A percentile compares a stretch with the other conserved stretches of the same genome.
Evolutionary conservation across 169 alveolate species (phyloP).

Genomic region (Ichthyophthirius multifiliis): DNA sequence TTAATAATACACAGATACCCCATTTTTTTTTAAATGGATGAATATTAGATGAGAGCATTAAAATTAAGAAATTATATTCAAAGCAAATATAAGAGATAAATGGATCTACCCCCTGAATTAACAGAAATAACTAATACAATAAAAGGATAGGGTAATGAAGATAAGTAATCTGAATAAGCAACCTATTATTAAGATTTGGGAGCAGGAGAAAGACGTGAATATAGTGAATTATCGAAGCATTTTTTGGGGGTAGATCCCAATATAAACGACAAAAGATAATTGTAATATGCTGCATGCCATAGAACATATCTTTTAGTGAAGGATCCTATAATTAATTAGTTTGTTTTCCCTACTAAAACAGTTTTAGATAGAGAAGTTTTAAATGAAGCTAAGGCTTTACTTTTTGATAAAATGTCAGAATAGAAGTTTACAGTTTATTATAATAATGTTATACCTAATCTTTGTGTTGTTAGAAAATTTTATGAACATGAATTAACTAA

Average conservation of each 20-base stretch:
- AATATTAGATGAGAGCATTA: conserved; percentile 22
- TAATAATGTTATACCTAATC: background rate
- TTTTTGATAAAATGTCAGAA: conserved; percentile 15
- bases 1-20: conserved; percentile 42
- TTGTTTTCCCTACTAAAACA: conserved; percentile 50
- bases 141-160: background rate
- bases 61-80: conserved; percentile 4
- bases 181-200: conserved; percentile 23
- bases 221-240: conserved; percentile 42
- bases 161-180: conserved; percentile 34
- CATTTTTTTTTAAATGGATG: conserved; percentile 15
- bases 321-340: conserved; percentile 30
- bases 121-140: conserved; percentile 20
- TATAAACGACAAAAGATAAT: conserved; percentile 15
- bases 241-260: conserved; percentile 42
- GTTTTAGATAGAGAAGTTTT: conserved; percentile 30
- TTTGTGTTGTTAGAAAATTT: conserved; percentile 34
- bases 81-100: conserved; percentile 32
- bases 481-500: conserved; percentile 30
- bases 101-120: conserved; percentile 22
- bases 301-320: conserved; percentile 36
- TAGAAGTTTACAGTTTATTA: conserved; percentile 25
- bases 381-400: conserved; percentile 18
- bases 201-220: conserved; percentile 23
- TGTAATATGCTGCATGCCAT: conserved; percentile 48